Base-by-base conservation (phyloP, 2,329 filamentous ascomycete genomes). In the Anthostomella pinea region DNA sequence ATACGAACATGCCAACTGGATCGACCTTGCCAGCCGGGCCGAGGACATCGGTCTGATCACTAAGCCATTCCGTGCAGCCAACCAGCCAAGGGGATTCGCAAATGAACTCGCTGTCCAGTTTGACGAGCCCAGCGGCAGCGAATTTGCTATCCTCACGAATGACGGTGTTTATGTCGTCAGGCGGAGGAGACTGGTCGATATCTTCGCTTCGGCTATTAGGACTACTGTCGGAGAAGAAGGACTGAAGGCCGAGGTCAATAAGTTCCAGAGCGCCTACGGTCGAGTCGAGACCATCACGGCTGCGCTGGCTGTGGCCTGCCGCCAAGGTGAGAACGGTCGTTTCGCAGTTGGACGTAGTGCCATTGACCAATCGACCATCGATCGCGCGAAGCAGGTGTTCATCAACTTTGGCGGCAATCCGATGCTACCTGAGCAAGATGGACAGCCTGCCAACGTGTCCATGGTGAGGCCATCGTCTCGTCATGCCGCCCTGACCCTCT, bases 51-150 rank as follows among this genome's bases (percentile, higher is more conserved):
- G 89, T 2, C 65, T 89, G 9, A 79, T 88, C 18, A 87, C 84
- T 1, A 75, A 77, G 31, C 78, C 85, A 0, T 91, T 89, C 51
- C 75, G 80, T 11, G 85, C 85, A 8, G 74, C 81, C 1, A 67
- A 66, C 8, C 76, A 79, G 17, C 85, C 87, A 0, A 59, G 80
- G 15, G 91, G 90, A 0, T 97, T 95, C 54, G 90, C 91, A 8
- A 98, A 98, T 52, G 93, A 98, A 64, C 71, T 97, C 38, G 88
- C 93, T 2, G 85, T 95, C n/a, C 94, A 98, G 53, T 98, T 93
- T 52, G 93, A 98, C 54, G 75, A 86, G 41, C 72, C 81, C 0
- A 76, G 85, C 0, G 52, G 51, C 16, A 81, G 84, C 33, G 91
- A 98, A 57, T 81, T 97, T 46, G 93, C 91, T 1, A 80, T 98